Percentiles rank a stretch among this genome's conserved stretches.
Evolutionary conservation across 2,329 filamentous ascomycete species (phyloP).

Genomic region (Sclerotinia sclerotiorum): DNA sequence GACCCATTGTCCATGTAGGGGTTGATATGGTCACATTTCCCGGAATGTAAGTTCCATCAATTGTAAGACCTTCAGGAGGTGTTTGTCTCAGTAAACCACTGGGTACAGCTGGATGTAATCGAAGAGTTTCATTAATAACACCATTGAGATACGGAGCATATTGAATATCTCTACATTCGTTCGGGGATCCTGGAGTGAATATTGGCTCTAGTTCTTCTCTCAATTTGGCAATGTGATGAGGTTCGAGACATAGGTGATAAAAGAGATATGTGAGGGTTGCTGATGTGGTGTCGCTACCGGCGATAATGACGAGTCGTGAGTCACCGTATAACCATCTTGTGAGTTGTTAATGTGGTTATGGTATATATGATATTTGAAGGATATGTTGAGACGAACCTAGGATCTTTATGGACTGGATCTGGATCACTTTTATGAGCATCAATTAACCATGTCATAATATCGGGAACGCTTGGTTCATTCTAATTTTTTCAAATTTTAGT

Average conservation of each 20-base stretch:
- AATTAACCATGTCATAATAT: slow-evolving; percentile 30
- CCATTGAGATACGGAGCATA: slow-evolving; percentile 27
- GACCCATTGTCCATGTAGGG: slow-evolving; percentile 26
- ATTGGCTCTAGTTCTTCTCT: slow-evolving; percentile 27
- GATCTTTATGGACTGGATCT: slow-evolving; percentile 8
- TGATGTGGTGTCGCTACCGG: slow-evolving; percentile 47
- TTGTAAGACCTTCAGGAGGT: slow-evolving; percentile 39
- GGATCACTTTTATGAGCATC: slow-evolving; percentile 24
- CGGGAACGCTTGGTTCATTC: slow-evolving; percentile 22
- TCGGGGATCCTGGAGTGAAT: slow-evolving; percentile 23
- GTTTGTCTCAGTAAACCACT: slow-evolving; percentile 40
- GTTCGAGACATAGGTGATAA: slow-evolving; percentile 38
- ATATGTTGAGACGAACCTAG: background rate
- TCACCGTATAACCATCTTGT: slow-evolving; percentile 29
- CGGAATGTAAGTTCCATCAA: slow-evolving; percentile 26
- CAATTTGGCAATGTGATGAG: slow-evolving; percentile 22
- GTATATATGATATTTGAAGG: background rate
- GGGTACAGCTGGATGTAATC: slow-evolving; percentile 26
- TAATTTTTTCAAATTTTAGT: background rate
- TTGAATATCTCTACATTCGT: slow-evolving; percentile 19
- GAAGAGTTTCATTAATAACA: slow-evolving; percentile 30
- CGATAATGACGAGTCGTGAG: slow-evolving; percentile 40
- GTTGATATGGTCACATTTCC: slow-evolving; percentile 24
- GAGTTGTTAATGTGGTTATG: slow-evolving; percentile 12
- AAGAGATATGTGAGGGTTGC: slow-evolving; percentile 45